A percentile compares a stretch with the other conserved stretches of the same genome.
Conservation (phyloP, 208 protist genomes). For the Acanthamoeba castellanii region DNA sequence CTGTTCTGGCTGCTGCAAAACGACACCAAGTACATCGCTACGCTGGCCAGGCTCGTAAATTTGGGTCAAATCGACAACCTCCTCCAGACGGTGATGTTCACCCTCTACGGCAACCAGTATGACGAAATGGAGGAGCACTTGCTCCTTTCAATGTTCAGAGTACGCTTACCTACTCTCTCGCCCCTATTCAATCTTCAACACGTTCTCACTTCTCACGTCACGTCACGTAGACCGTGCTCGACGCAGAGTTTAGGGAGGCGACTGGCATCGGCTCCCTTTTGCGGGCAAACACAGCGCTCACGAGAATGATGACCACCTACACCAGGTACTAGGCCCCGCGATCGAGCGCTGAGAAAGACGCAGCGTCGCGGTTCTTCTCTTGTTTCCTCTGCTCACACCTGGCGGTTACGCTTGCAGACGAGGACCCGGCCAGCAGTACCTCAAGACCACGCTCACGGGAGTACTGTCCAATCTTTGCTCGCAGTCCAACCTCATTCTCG, state of each 20-base stretch:
- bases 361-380: background rate
- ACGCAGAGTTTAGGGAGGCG: slow-evolving; percentile 79
- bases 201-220: background rate
- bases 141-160: slow-evolving; percentile 80
- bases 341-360: no score
- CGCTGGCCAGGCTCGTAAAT: slow-evolving; percentile 16
- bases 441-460: slow-evolving; percentile 66
- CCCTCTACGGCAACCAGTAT: slow-evolving; percentile 82
- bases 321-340: slow-evolving; percentile 68
- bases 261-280: slow-evolving; percentile 77
- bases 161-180: background rate
- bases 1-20: slow-evolving; percentile 77
- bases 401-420: slow-evolving; percentile 31
- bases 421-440: slow-evolving; percentile 85
- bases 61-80: slow-evolving; percentile 75
- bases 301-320: slow-evolving; percentile 89
- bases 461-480: slow-evolving; percentile 41
- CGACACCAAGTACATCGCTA: slow-evolving; percentile 64
- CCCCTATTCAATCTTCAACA: background rate
- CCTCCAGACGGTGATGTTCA: slow-evolving; percentile 83
- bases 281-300: slow-evolving; percentile 85
- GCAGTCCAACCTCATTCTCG: slow-evolving; percentile 41
- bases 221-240: slow-evolving; percentile 47
- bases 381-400: background rate
- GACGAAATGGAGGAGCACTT: slow-evolving; percentile 85